Evolutionary conservation across 1,284 basidiomycete species (phyloP).

Genomic region (Cutaneotrichosporon dermatis): DNA sequence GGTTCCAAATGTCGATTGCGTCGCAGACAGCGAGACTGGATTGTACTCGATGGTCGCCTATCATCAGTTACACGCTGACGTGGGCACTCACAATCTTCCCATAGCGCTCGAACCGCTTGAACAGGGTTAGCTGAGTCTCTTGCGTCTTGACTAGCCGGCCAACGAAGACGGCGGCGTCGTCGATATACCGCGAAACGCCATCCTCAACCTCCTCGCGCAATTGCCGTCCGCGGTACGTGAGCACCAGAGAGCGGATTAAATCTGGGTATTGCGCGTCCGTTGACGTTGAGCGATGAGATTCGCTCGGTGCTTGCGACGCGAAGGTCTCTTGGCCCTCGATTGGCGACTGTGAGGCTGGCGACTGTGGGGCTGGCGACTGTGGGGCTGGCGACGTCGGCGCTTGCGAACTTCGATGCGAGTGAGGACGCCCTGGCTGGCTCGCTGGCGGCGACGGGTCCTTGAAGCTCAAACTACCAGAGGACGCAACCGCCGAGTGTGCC

Average conservation of each 20-base stretch:
- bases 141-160: conserved; percentile 27
- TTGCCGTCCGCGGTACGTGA: conserved; percentile 29
- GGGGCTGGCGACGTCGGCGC: too few species aligned
- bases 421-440: too few species aligned
- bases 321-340: too few species aligned
- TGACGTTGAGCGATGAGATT: too few species aligned
- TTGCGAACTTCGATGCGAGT: too few species aligned
- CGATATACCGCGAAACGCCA: conserved; percentile 22
- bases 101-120: conserved; percentile 32
- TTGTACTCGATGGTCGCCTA: conserved; percentile 32
- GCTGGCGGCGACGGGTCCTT: too few species aligned
- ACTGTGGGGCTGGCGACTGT: too few species aligned
- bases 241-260: conserved; percentile 14
- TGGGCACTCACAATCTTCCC: conserved; percentile 31
- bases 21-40: background rate
- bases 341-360: too few species aligned
- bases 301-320: too few species aligned
- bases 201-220: conserved; percentile 18
- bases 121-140: conserved; percentile 26
- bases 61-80: background rate
- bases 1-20: conserved; percentile 17
- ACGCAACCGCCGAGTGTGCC: too few species aligned
- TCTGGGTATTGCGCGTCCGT: conserved; percentile 3
- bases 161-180: conserved; percentile 31
- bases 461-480: too few species aligned